phyloP scores from a whole-genome alignment of 257 asterid species.

The Marsdenia floribunda region DNA sequence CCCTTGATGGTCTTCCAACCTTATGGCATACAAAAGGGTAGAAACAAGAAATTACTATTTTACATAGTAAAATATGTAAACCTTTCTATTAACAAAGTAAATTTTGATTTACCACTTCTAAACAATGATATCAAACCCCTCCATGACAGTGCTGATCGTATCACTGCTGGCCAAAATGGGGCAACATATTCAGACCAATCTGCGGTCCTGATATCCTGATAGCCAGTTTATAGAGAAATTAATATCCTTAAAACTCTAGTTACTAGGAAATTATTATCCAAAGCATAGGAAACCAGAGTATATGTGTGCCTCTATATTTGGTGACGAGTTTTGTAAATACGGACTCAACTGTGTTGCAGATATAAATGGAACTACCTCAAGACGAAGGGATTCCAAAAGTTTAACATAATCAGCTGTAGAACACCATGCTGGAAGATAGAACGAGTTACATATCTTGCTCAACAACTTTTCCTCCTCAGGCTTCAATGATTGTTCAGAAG shows the following conservation, averaged over 20 bases:
- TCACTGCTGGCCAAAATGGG: slow-evolving; percentile 98
- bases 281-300: not conserved
- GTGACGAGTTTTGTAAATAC: not conserved
- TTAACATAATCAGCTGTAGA: slow-evolving; percentile 78
- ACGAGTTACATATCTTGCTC: slow-evolving; percentile 66
- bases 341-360: not conserved
- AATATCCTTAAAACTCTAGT: not conserved
- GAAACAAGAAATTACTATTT: not conserved
- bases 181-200: slow-evolving; percentile 93
- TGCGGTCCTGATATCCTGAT: slow-evolving; percentile 73
- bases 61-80: not conserved
- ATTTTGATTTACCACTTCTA: slow-evolving; percentile 50
- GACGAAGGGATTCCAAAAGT: slow-evolving; percentile 60
- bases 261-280: not conserved
- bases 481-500: slow-evolving; percentile 53
- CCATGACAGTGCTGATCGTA: slow-evolving; percentile 82
- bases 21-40: slow-evolving; percentile 9
- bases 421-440: slow-evolving; percentile 91
- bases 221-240: not conserved
- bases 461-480: slow-evolving; percentile 61
- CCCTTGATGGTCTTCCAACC: slow-evolving; percentile 98
- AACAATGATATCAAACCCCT: slow-evolving; percentile 78
- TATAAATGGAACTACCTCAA: slow-evolving; percentile 45
- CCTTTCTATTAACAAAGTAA: not conserved
- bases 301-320: not conserved